Evolutionary conservation across 768 basidiomycete genomes (phyloP), one percentile per base, ranked within the genome.

Genomic region (Lactarius trivialis): DNA sequence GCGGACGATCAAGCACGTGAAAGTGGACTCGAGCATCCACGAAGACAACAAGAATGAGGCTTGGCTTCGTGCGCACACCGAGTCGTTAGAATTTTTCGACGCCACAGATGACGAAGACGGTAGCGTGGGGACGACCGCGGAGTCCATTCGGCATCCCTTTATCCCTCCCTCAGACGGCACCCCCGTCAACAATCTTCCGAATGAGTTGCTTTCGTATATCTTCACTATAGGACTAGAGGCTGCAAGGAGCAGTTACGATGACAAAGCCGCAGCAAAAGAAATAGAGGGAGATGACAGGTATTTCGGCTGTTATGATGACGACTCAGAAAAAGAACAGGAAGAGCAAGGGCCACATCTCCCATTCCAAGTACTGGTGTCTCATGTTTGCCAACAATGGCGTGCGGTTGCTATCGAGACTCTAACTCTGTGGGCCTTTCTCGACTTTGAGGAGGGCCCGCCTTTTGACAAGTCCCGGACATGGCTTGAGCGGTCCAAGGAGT

Each of bases 351-450:
- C 39, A 51, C 50, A 50, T 50, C 72, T 71, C 36, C 60, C 75
- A 2, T 85, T 84, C 69, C 78, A 80, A 65, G 73, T 84, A 32
- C 73, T 84, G 66, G 82, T 79, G 15, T 85, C 85, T 19, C 85
- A 85, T 66, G 80, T 86, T 9, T 87, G 85, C 70, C 73, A 68
- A 28, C 81, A 78, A 60, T 87, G 85, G 85, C 82, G 85, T 53
- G 73, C 72, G 37, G 66, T 78, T 1, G 80, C 84, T 3, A 58
- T 86, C 32, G 78, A 78, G 33, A 81, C 80, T 0, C 81, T 83
- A 0, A 73, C 74, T 9, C 76, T 88, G n/a, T 88, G 86, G 86
- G 81, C 80, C 12, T 71, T 61, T 33, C 73, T 88, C 43, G 67
- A 71, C 4, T 81, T 81, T 48, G 45, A 64, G 5, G 72, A 74